phyloP scores from a whole-genome alignment of 306 rosid species.

The Rosa lucieae region DNA sequence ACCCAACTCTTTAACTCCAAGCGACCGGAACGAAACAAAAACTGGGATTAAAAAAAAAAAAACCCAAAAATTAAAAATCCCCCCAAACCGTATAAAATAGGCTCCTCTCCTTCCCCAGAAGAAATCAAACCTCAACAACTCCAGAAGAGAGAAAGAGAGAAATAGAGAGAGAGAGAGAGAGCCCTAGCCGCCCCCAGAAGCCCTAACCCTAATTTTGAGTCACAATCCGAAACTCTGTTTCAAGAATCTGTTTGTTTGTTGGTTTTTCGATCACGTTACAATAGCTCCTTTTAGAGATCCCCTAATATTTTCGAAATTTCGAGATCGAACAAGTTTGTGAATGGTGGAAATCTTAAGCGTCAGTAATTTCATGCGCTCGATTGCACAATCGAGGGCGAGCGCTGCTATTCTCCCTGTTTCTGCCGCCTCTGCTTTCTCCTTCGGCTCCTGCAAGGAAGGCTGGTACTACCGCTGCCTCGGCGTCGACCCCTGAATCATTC shows the following conservation, averaged over 20 bases:
- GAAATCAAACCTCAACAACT: neutral
- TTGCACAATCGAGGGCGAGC: conserved; percentile 68
- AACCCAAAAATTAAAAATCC: neutral
- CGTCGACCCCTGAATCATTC: conserved; percentile 56
- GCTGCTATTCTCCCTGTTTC: conserved; percentile 63
- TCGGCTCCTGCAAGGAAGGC: conserved; percentile 93
- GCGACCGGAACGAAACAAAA: neutral
- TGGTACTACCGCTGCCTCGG: conserved; percentile 99
- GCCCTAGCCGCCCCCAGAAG: neutral
- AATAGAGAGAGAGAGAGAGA: neutral
- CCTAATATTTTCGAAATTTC: conserved; percentile 1
- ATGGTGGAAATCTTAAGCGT: conserved; percentile 81
- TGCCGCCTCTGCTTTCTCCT: conserved; percentile 56
- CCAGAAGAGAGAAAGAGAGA: neutral
- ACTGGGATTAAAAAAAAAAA: neutral
- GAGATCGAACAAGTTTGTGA: conserved; percentile 50
- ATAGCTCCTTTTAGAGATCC: neutral
- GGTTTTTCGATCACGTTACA: neutral
- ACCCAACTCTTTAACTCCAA: neutral
- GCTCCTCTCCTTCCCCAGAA: neutral
- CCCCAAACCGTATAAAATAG: neutral
- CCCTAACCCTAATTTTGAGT: neutral
- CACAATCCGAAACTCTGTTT: neutral
- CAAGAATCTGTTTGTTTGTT: neutral
- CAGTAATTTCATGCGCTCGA: conserved; percentile 80